Conservation (phyloP, 441 rosid species). For the Populus hybrid region DNA sequence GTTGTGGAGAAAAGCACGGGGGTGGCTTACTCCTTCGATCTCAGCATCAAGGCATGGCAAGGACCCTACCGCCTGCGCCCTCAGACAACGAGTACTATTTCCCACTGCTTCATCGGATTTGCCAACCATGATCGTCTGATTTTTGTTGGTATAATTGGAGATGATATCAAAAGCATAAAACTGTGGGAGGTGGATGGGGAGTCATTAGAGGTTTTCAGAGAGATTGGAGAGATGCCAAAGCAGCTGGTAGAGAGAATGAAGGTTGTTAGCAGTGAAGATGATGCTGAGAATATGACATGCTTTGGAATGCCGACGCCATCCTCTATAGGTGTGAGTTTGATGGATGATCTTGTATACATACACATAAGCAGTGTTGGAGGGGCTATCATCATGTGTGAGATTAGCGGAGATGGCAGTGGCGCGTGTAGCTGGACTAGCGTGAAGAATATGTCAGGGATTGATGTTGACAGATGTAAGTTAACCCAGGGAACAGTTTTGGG, state of each 20-base stretch:
- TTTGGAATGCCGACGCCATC: slow-evolving; percentile 6
- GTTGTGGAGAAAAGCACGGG: slow-evolving; percentile 59
- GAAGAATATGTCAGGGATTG: slow-evolving; percentile 30
- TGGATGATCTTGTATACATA: slow-evolving; percentile 39
- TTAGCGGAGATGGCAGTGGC: slow-evolving; percentile 21
- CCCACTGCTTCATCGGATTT: slow-evolving; percentile 34
- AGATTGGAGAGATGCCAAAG: slow-evolving; percentile 50
- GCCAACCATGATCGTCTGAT: slow-evolving; percentile 30
- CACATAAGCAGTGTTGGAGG: slow-evolving; percentile 28
- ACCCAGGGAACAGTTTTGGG: slow-evolving; percentile 27
- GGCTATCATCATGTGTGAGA: slow-evolving; percentile 42
- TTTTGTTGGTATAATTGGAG: slow-evolving; percentile 46
- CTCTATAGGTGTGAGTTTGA: slow-evolving; percentile 30
- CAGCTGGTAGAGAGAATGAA: slow-evolving; percentile 38
- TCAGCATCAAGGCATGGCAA: slow-evolving; percentile 42
- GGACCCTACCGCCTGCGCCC: slow-evolving; percentile 45
- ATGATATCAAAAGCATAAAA: slow-evolving; percentile 33
- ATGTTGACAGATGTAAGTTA: not conserved
- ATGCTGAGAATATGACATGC: not conserved
- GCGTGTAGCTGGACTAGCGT: slow-evolving; percentile 43
- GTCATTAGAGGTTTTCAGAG: slow-evolving; percentile 22
- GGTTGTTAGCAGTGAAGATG: slow-evolving; percentile 5
- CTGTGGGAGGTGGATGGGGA: slow-evolving; percentile 45
- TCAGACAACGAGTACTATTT: slow-evolving; percentile 1
- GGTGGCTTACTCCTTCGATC: slow-evolving; percentile 40